Conservation (phyloP, 805 yeast species). For the Kurtzmaniella cleridarum region DNA sequence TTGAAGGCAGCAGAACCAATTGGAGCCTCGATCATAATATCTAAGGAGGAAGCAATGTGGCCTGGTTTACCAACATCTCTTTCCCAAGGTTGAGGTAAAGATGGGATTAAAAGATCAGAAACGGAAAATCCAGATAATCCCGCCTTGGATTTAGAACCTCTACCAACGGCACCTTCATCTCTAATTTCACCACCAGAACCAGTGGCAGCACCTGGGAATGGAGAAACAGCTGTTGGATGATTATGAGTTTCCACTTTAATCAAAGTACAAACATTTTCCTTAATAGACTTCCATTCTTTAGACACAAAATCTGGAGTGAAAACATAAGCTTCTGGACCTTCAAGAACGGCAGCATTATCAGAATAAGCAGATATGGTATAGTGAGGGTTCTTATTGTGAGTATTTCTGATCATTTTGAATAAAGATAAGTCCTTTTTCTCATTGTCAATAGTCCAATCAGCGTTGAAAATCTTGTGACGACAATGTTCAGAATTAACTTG, state of each 20-base stretch:
- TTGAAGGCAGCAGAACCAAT: constrained; percentile 97
- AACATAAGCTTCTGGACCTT: constrained; percentile 72
- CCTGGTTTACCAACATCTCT: constrained; percentile 80
- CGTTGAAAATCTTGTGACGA: constrained; percentile 97
- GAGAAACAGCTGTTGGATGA: constrained; percentile 99
- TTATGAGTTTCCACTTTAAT: constrained; percentile 98
- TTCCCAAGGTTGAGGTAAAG: constrained; percentile 92
- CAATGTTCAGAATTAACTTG: constrained; percentile 99
- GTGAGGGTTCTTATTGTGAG: constrained; percentile 75
- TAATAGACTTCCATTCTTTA: constrained; percentile 66
- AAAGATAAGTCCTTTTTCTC: constrained; percentile 65
- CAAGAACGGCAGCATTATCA: constrained; percentile 95
- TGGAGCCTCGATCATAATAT: constrained; percentile 96
- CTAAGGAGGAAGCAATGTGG: constrained; percentile 89
- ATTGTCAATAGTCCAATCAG: constrained; percentile 95
- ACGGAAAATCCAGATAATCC: constrained; percentile 93
- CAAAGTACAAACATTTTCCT: constrained; percentile 80
- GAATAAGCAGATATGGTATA: constrained; percentile 90
- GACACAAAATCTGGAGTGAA: constrained; percentile 73
- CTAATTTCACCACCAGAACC: constrained; percentile 99
- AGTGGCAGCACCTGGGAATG: constrained; percentile 99
- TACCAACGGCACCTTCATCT: constrained; percentile 99
- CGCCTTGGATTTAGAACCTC: constrained; percentile 96
- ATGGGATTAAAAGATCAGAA: constrained; percentile 85
- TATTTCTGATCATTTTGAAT: constrained; percentile 93